Percentiles rank a stretch among this genome's conserved stretches.
These are phyloP conservation scores for Linanthus parryae DNA, from an alignment of 148 eudicot species.

Conservation along the genomic window DNA sequence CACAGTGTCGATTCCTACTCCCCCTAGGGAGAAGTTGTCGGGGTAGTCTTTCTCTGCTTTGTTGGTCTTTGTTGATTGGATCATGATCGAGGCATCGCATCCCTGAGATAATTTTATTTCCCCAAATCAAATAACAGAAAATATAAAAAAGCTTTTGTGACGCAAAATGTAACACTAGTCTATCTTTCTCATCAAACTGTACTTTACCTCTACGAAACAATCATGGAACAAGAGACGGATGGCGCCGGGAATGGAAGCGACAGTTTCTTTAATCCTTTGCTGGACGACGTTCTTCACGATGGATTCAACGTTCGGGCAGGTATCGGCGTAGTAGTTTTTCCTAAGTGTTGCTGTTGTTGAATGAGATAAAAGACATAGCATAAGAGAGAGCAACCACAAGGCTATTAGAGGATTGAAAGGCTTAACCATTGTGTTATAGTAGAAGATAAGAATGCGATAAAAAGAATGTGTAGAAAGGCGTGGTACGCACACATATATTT, in stretches of 20 bases:
- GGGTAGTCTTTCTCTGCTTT: constrained; percentile 67
- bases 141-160: too few relatives aligned
- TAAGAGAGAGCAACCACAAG: too few relatives aligned
- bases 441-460: too few relatives aligned
- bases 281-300: constrained; percentile 48
- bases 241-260: constrained; percentile 56
- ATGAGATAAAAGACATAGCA: constrained; percentile 14
- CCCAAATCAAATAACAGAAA: neutral
- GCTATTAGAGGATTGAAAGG: too few relatives aligned
- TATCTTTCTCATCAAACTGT: too few relatives aligned
- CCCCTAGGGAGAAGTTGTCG: constrained; percentile 65
- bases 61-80: constrained; percentile 40
- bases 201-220: constrained; percentile 70
- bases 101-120: constrained; percentile 54
- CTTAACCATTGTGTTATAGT: too few relatives aligned
- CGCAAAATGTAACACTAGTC: too few relatives aligned
- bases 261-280: constrained; percentile 46
- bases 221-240: constrained; percentile 87
- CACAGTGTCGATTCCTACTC: constrained; percentile 76
- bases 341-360: constrained; percentile 31
- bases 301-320: constrained; percentile 63
- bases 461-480: too few relatives aligned
- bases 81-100: constrained; percentile 70
- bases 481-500: too few relatives aligned
- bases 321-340: constrained; percentile 48